phyloP scores from a whole-genome alignment of 306 rosid genomes.

The Glycine soja region DNA sequence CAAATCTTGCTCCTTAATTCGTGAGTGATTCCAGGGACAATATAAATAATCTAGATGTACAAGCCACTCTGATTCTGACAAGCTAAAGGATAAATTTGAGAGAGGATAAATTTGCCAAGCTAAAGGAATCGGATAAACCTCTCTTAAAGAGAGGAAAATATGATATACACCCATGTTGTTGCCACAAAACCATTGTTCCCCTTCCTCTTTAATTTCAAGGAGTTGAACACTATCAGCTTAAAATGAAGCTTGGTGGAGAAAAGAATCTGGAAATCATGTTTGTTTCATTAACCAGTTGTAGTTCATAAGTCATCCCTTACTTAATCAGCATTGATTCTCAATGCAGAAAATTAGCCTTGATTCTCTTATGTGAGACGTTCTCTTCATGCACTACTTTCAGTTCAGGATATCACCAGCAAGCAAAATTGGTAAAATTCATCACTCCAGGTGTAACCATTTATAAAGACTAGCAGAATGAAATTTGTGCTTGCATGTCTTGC shows the following conservation, averaged over 20 bases:
- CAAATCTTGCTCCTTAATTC: not conserved
- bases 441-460: conserved; percentile 60
- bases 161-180: conserved; percentile 1
- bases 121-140: not conserved
- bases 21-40: not conserved
- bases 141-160: conserved; percentile 13
- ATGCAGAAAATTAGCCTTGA: conserved; percentile 1
- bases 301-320: conserved; percentile 14
- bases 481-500: conserved; percentile 99
- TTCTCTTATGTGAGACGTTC: not conserved
- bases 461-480: conserved; percentile 95
- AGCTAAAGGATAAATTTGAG: too few relatives aligned
- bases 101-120: conserved; percentile 10
- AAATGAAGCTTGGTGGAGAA: conserved; percentile 30
- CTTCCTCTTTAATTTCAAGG: conserved; percentile 30
- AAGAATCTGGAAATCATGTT: conserved; percentile 15
- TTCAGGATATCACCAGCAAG: conserved; percentile 26
- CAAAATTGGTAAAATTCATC: conserved; percentile 42
- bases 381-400: conserved; percentile 30
- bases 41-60: conserved; percentile 35
- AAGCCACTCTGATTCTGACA: conserved; percentile 17
- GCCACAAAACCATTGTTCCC: conserved; percentile 9
- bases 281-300: not conserved
- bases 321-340: not conserved
- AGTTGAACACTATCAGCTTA: not conserved